Conservation (phyloP, 2,329 filamentous ascomycete genomes). For the Aureobasidium zeae region DNA sequence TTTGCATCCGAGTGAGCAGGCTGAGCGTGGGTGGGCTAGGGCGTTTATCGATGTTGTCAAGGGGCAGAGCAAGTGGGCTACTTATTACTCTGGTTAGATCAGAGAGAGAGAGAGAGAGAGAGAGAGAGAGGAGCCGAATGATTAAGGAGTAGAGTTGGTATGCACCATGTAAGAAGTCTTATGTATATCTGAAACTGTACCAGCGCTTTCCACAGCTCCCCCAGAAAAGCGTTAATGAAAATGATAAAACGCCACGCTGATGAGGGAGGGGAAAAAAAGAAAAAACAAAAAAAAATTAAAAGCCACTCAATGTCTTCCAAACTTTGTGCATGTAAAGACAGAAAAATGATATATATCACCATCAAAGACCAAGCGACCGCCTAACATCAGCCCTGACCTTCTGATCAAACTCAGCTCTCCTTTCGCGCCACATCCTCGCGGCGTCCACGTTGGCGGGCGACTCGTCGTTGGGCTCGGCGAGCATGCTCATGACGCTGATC, state of each 20-base stretch:
- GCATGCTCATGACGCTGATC: constrained; percentile 96
- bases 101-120: background rate
- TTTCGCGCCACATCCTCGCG: constrained; percentile 90
- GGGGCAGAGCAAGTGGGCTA: constrained; percentile 40
- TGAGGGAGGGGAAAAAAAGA: too few relatives aligned
- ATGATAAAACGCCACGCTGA: too few relatives aligned
- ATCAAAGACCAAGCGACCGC: constrained; percentile 55
- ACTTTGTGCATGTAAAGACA: too few relatives aligned
- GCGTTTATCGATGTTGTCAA: constrained; percentile 48
- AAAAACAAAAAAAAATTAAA: too few relatives aligned
- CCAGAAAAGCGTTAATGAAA: too few relatives aligned
- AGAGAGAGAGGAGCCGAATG: too few relatives aligned
- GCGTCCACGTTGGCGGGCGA: constrained; percentile 94
- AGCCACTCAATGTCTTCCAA: too few relatives aligned
- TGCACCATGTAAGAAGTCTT: too few relatives aligned
- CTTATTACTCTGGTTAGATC: constrained; percentile 28
- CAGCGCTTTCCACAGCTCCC: too few relatives aligned
- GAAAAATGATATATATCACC: too few relatives aligned
- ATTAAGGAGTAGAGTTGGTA: too few relatives aligned
- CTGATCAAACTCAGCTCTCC: constrained; percentile 72
- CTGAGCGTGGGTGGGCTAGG: constrained; percentile 48
- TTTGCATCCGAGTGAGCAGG: constrained; percentile 60
- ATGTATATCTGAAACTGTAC: too few relatives aligned
- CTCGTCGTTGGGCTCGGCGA: constrained; percentile 94
- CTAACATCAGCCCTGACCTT: constrained; percentile 76